Percentiles rank a stretch among this genome's conserved stretches.
Evolutionary conservation across 1,139 yeast genomes (phyloP).

Genomic region (Taiozyma sp.): DNA sequence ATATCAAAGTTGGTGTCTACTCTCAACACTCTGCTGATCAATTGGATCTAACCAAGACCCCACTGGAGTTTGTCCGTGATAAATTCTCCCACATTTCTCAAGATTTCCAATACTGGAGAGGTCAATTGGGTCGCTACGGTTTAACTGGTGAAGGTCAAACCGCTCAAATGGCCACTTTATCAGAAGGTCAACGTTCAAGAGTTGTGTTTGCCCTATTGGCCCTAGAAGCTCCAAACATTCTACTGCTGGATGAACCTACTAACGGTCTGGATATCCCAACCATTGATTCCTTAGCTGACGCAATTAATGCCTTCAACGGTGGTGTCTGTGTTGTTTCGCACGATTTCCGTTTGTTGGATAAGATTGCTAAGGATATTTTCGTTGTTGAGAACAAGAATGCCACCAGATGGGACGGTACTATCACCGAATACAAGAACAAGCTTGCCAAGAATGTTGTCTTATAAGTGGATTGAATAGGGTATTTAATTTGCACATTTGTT

Average conservation of each 20-base stretch:
- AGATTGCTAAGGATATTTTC: slow-evolving; percentile 94
- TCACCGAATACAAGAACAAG: slow-evolving; percentile 88
- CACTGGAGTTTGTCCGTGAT: slow-evolving; percentile 95
- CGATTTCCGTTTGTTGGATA: slow-evolving; percentile 97
- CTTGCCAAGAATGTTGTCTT: slow-evolving; percentile 85
- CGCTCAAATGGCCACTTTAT: slow-evolving; percentile 95
- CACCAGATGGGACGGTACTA: slow-evolving; percentile 92
- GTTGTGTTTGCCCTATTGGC: slow-evolving; percentile 97
- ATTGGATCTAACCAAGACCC: slow-evolving; percentile 89
- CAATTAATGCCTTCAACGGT: slow-evolving; percentile 90
- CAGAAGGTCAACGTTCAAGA: slow-evolving; percentile 99
- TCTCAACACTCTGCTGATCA: slow-evolving; percentile 99
- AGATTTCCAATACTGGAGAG: slow-evolving; percentile 99
- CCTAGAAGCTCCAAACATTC: slow-evolving; percentile 90
- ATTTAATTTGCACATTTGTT: slow-evolving; percentile 1
- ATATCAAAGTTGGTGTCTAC: slow-evolving; percentile 96
- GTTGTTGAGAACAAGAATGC: slow-evolving; percentile 95
- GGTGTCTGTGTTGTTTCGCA: slow-evolving; percentile 99
- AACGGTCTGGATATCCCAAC: slow-evolving; percentile 99
- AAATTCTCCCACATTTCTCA: slow-evolving; percentile 86
- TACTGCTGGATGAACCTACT: slow-evolving; percentile 97
- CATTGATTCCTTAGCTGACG: slow-evolving; percentile 95
- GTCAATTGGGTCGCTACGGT: slow-evolving; percentile 97
- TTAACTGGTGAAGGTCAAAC: slow-evolving; percentile 99
- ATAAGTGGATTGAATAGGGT: slow-evolving; percentile 28